Base-by-base conservation (phyloP, 2,329 filamentous ascomycete genomes). In the Aspergillus aculeatinus region DNA sequence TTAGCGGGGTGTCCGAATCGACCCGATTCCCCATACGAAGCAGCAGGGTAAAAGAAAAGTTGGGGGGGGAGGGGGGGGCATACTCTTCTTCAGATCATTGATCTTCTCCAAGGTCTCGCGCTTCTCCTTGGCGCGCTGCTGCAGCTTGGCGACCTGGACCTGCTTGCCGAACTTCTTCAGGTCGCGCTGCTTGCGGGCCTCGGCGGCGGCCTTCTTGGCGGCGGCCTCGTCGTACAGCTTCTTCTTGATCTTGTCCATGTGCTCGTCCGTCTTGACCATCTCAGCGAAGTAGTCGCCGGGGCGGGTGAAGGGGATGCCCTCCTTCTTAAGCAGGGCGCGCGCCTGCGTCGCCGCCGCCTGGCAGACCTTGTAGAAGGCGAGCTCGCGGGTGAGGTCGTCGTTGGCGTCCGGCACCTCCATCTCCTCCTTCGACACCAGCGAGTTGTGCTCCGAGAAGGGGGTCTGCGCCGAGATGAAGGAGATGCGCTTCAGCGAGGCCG, bases 101-200 rank as follows among this genome's bases (percentile, higher is more conserved):
- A 99, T 97, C 84, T 97, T 97, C 69, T 98, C 95, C 65, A 99
- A 81, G 4, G 92, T 96, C 64, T 96, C 91, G 69, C 87, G 88
- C 88, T 97, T 97, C 72, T 88, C 89, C 84, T 96, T 96, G 54
- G 91, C 87, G 52, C 95, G 84, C 84, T 99, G 94, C 80, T 98
- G 94, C 76, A 96, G 80, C 82, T 96, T 97, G 61, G 93, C 93
- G 61, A 96, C 87, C 82, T 99, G 95, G 56, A 98, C 95, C 77
- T 96, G 91, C 82, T 99, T 99, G 75, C 95, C 95, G 75, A 98
- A 99, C 81, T 98, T 99, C 87, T 97, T 98, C 71, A 98, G 83
- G 76, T 99, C 95, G 65, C 95, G 85, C 81, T 94, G 89, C 80
- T 92, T 92, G 74, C 92, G 87, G 6, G 95, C 95, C 77, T 99